These are phyloP conservation scores for Angophora floribunda DNA, from an alignment of 345 rosid species.

Conservation along the genomic window DNA sequence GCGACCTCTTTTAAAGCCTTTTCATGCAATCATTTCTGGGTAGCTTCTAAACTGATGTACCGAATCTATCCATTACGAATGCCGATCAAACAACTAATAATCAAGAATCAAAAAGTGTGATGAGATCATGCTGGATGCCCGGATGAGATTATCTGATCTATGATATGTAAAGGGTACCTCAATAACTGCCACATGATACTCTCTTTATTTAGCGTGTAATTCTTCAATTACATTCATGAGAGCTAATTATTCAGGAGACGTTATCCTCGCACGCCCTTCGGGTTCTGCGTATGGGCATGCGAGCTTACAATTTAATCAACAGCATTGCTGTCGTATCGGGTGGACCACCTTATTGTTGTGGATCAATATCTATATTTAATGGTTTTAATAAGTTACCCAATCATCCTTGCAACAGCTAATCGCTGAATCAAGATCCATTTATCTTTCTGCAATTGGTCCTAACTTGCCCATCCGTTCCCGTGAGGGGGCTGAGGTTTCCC, in stretches of 20 bases:
- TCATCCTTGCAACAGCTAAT: background rate
- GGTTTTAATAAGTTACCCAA: background rate
- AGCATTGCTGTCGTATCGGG: background rate
- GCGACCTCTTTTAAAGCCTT: background rate
- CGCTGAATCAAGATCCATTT: background rate
- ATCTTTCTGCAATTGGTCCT: constrained; percentile 22
- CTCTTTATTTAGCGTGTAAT: background rate
- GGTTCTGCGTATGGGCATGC: background rate
- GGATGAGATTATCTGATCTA: background rate
- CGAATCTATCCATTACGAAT: background rate
- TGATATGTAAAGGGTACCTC: background rate
- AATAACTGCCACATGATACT: background rate
- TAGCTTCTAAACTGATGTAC: background rate
- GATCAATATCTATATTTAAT: background rate
- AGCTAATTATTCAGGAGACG: background rate
- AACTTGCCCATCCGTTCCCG: constrained; percentile 27
- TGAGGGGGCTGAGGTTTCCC: constrained; percentile 31
- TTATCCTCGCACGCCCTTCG: background rate
- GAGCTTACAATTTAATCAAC: background rate
- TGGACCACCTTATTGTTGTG: background rate
- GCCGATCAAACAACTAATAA: background rate
- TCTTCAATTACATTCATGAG: background rate
- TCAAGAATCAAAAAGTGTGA: background rate
- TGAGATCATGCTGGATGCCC: background rate
- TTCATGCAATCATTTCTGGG: background rate